Evolutionary conservation across 2,329 filamentous ascomycete species (phyloP).

Genomic region (Chrysosporium queenslandicum): DNA sequence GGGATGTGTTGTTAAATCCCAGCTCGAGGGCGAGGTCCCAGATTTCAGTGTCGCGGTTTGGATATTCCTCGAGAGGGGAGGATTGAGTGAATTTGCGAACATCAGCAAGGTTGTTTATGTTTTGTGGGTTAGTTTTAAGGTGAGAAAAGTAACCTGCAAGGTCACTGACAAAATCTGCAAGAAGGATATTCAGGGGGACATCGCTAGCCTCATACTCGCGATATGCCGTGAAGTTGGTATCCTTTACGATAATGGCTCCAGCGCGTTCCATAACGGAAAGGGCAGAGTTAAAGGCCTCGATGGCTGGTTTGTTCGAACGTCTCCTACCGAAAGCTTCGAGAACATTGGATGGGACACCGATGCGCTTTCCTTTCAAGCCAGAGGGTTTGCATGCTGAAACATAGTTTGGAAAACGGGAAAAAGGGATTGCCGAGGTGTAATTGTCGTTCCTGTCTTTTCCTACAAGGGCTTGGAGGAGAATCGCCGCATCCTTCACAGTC

Average conservation of each 20-base stretch:
- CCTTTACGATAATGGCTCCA: conserved; percentile 52
- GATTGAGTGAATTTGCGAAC: conserved; percentile 47
- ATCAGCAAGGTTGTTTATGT: conserved; percentile 44
- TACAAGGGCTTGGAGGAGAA: conserved; percentile 50
- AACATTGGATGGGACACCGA: conserved; percentile 55
- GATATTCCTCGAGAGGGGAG: conserved; percentile 48
- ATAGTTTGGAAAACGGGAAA: conserved; percentile 48
- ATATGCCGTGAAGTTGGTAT: conserved; percentile 49
- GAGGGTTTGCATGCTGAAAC: conserved; percentile 47
- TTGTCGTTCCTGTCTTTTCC: conserved; percentile 46
- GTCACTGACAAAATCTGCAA: conserved; percentile 49
- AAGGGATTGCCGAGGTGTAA: conserved; percentile 51
- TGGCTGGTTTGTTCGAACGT: conserved; percentile 23
- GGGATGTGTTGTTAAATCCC: conserved; percentile 48
- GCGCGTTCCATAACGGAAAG: conserved; percentile 44
- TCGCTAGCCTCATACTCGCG: conserved; percentile 35
- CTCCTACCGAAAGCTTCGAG: conserved; percentile 26
- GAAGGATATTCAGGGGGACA: conserved; percentile 36
- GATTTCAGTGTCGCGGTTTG: conserved; percentile 46
- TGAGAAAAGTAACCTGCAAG: conserved; percentile 47
- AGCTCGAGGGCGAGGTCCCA: conserved; percentile 48
- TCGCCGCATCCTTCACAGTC: conserved; percentile 50
- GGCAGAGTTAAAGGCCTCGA: conserved; percentile 48
- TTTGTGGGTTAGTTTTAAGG: conserved; percentile 49
- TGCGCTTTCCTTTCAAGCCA: conserved; percentile 47